These are phyloP conservation scores for Mycotypha africana DNA, from an alignment of 371 early-diverging fungal species.

Conservation along the genomic window DNA sequence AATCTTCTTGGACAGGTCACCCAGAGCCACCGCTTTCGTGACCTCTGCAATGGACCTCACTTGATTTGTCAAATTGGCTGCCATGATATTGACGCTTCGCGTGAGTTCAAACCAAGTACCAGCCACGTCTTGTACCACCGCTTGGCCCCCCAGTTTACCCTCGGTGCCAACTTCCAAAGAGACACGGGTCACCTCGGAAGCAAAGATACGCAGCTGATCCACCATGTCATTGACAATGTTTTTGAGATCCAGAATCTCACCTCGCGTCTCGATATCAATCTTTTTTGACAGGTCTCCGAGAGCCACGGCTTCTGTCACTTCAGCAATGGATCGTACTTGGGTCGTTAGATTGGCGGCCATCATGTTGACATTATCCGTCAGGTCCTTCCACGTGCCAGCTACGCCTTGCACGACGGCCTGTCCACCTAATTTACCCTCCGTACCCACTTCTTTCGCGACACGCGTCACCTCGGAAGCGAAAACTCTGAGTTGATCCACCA, in stretches of 20 bases:
- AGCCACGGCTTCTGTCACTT: slow-evolving; percentile 52
- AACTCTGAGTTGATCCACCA: slow-evolving; percentile 42
- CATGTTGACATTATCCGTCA: slow-evolving; percentile 47
- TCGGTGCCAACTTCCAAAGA: slow-evolving; percentile 31
- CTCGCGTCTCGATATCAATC: slow-evolving; percentile 59
- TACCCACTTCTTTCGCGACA: slow-evolving; percentile 44
- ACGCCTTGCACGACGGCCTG: slow-evolving; percentile 37
- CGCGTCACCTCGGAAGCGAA: slow-evolving; percentile 43
- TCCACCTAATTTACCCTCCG: slow-evolving; percentile 42
- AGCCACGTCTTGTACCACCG: slow-evolving; percentile 33
- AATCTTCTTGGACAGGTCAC: slow-evolving; percentile 47
- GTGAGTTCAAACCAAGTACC: slow-evolving; percentile 51
- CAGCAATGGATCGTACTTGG: slow-evolving; percentile 54
- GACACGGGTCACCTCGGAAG: slow-evolving; percentile 42
- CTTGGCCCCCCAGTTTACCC: slow-evolving; percentile 40
- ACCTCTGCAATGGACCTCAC: slow-evolving; percentile 42
- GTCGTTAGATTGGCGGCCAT: slow-evolving; percentile 47
- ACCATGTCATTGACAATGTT: slow-evolving; percentile 65
- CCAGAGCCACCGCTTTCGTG: slow-evolving; percentile 26
- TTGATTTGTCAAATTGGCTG: slow-evolving; percentile 33
- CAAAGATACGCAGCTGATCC: slow-evolving; percentile 30
- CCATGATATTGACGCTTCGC: slow-evolving; percentile 38
- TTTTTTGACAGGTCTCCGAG: slow-evolving; percentile 54
- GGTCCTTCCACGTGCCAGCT: slow-evolving; percentile 46
- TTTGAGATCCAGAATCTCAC: slow-evolving; percentile 61